A percentile compares a stretch with the other conserved stretches of the same genome.
phyloP scores from a whole-genome alignment of 495 filamentous ascomycete species.

The Tuber melanosporum region DNA sequence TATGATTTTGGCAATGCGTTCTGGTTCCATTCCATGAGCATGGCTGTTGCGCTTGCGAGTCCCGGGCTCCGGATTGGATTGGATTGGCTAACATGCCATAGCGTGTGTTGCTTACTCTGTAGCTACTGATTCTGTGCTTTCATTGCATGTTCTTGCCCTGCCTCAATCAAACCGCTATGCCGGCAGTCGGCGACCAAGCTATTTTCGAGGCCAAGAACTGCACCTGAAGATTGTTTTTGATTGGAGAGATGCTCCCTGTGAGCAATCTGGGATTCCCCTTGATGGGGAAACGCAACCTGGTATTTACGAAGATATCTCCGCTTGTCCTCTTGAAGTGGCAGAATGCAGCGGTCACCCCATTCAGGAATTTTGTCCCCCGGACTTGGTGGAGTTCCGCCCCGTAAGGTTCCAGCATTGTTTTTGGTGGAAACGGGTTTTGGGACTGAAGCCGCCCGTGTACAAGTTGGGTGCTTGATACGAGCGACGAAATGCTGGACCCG shows the following conservation, averaged over 20 bases:
- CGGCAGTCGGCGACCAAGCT: not conserved
- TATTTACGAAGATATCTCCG: not conserved
- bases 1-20: not conserved
- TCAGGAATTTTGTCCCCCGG: not conserved
- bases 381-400: not conserved
- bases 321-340: not conserved
- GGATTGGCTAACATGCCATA: not conserved
- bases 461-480: not conserved
- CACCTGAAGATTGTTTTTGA: not conserved
- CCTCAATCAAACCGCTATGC: not conserved
- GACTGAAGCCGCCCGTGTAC: not conserved
- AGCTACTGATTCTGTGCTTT: not conserved
- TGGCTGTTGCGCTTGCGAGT: not conserved
- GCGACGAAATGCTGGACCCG: not conserved
- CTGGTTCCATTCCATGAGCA: not conserved
- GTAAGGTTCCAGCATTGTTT: not conserved
- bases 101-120: not conserved
- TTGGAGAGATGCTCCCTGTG: not conserved
- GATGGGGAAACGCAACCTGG: not conserved
- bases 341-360: not conserved
- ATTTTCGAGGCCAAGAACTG: not conserved
- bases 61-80: not conserved
- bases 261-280: not conserved
- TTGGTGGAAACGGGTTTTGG: not conserved
- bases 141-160: not conserved